A percentile compares a stretch with the other conserved stretches of the same genome.
These are phyloP conservation scores for Trichosporon faecale DNA, from an alignment of 1,284 basidiomycete species.

Conservation along the genomic window DNA sequence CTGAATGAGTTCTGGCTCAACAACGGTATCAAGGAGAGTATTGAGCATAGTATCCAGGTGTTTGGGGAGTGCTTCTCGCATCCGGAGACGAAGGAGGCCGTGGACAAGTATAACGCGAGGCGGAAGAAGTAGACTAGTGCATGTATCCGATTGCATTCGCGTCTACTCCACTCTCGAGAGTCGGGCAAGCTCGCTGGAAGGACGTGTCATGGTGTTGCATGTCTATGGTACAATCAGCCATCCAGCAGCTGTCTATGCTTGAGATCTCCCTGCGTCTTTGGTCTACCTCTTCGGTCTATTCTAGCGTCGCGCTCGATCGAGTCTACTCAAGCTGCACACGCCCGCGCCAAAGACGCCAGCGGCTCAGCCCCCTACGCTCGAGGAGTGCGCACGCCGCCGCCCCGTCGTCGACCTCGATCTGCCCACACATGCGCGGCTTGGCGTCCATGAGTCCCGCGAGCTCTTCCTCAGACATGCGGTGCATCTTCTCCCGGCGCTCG, in stretches of 20 bases:
- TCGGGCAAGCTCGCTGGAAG: too few relatives aligned
- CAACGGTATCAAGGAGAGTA: conserved; percentile 8
- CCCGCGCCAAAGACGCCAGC: neutral
- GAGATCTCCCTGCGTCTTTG: too few relatives aligned
- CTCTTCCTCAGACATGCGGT: neutral
- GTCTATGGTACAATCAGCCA: too few relatives aligned
- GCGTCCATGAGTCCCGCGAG: neutral
- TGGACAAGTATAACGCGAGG: conserved; percentile 20
- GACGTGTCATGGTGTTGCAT: too few relatives aligned
- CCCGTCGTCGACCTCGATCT: neutral
- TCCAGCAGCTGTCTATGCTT: too few relatives aligned
- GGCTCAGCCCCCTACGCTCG: neutral
- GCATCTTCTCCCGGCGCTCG: neutral
- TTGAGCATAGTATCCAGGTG: conserved; percentile 20
- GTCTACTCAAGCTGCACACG: neutral
- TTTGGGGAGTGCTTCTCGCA: conserved; percentile 21
- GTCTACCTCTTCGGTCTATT: too few relatives aligned
- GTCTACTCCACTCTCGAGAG: too few relatives aligned
- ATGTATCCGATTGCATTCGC: neutral
- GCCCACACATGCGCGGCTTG: neutral
- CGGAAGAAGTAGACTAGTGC: conserved; percentile 15
- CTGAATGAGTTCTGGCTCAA: conserved; percentile 26
- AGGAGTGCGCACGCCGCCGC: neutral
- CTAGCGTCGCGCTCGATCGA: too few relatives aligned
- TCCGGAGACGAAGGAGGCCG: conserved; percentile 21